Evolutionary conservation across 768 basidiomycete genomes (phyloP), one percentile per base, ranked within the genome.

Genomic region (Phanerochaete carnosa): DNA sequence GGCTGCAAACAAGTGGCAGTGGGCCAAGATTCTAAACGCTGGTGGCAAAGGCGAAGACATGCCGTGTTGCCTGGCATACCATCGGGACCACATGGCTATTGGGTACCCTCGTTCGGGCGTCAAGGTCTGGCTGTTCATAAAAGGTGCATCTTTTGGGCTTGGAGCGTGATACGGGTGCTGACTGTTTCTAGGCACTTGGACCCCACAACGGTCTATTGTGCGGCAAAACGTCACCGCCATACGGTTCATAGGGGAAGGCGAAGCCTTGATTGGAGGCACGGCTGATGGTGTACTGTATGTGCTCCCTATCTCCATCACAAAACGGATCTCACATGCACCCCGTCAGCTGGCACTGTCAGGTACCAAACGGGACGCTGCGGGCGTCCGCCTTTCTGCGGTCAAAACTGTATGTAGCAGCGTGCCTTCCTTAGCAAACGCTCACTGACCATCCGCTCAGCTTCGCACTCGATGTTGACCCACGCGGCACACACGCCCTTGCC

Each of bases 241-340:
- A 60, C 78, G 76, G 64, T 89, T 90, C 66, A 76, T 88, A 9
- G 80, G 85, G 25, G 83, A 83, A 32, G 89, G 88, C 0, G 77
- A 78, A 37, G 85, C 83, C 51, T 73, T 90, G 47, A 73, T 90
- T 25, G 88, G 89, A 0, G 89, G 87, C 1, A 89, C 89, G 29
- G 79, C 78, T 56, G 88, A 90, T 65, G 88, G 88, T 12, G 83
- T 85, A 22, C 65, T 90, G 88, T 89, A 70, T 59, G 85, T 65
- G 11, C 29, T 52, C 16, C 28, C 19, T 46, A 28, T 35, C 26
- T 43, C 15, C 13, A 25, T 16, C 19, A 8, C 28, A 19, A 0
- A 30, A 11, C n/a, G n/a, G 6, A 23, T 22, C 30, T 57, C 28
- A 64, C 13, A 33, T 35, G 28, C 32, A 22, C 22, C 28, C 12